Percentiles rank a stretch among this genome's conserved stretches.
phyloP scores from a whole-genome alignment of 2,329 filamentous ascomycete species.

The Penicillium sp. region DNA sequence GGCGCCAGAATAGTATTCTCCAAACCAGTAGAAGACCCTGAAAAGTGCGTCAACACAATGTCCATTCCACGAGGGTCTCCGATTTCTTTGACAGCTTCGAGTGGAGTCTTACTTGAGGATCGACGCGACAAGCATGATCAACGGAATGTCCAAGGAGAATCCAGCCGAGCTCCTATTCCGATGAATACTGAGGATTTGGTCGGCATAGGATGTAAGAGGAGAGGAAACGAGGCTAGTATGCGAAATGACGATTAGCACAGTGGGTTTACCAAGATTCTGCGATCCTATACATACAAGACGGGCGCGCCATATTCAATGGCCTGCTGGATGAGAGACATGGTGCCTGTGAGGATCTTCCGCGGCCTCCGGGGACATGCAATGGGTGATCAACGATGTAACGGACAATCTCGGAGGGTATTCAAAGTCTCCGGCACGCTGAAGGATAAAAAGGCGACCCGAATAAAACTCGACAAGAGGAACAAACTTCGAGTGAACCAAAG shows the following conservation, averaged over 20 bases:
- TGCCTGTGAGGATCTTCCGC: slow-evolving; percentile 12
- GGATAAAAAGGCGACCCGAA: not conserved
- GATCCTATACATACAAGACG: slow-evolving; percentile 40
- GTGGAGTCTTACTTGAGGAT: slow-evolving; percentile 52
- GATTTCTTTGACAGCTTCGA: not conserved
- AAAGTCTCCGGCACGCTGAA: not conserved
- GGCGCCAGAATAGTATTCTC: slow-evolving; percentile 55
- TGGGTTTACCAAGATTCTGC: not conserved
- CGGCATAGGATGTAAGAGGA: slow-evolving; percentile 61
- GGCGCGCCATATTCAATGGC: slow-evolving; percentile 47
- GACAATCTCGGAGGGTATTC: not conserved
- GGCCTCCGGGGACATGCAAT: slow-evolving; percentile 8
- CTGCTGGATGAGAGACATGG: slow-evolving; percentile 39
- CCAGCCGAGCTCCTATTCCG: slow-evolving; percentile 56
- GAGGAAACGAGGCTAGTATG: slow-evolving; percentile 54
- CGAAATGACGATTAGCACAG: slow-evolving; percentile 1
- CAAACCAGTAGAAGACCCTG: slow-evolving; percentile 63
- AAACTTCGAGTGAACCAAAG: not conserved
- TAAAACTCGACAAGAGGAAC: not conserved
- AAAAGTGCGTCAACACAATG: slow-evolving; percentile 4
- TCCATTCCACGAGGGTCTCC: not conserved
- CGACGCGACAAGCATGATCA: slow-evolving; percentile 63
- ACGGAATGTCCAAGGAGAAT: slow-evolving; percentile 62
- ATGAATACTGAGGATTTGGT: slow-evolving; percentile 63
- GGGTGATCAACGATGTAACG: not conserved